Evolutionary conservation across 805 yeast species (phyloP), one percentile per base, ranked within the genome.

Genomic region (Candida maltosa): DNA sequence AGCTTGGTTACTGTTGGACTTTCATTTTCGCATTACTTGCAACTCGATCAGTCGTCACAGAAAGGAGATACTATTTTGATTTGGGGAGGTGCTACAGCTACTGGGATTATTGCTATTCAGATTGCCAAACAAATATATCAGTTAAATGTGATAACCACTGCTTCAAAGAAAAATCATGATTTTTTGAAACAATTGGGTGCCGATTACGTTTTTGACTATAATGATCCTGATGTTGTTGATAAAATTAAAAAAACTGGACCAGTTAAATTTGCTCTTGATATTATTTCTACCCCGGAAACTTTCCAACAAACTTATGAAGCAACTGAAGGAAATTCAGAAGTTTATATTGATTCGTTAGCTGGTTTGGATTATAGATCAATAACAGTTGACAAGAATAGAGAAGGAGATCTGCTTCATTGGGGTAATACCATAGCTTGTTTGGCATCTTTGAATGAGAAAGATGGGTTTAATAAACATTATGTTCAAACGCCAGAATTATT

Each of bases 1-100:
- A 70, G 79, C n/a, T 49, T 75, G 31, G 61, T 58, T 32, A 81
- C 86, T 3, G 65, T 73, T 12, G 76, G 70, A 19, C 48, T 51
- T 38, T 58, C 68, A 14, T 65, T 62, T 32, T 47, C 47, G 35
- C 55, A 58, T 46, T 52, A 57, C 29, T 49, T 76, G 24, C 56
- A 57, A 15, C 34, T 62, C 21, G 29, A 49, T 33, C 40, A 49
- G 38, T 29, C 34, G 3, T 24, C 30, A 6, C 49, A 54, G 33
- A 21, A 38, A 10, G 39, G 30, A 15, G 46, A 45, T 21, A 40
- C 21, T 32, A 44, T 61, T 30, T 46, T 61, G 39, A 51, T 61
- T 32, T 61, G 68, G 68, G 63, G 65, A 29, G 66, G 65, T 29
- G 60, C 65, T 5, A 58, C 61, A 28, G 56, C 62, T 11, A 51